Percentiles rank a stretch among this genome's conserved stretches.
Evolutionary conservation across 2,329 filamentous ascomycete species (phyloP).

Genomic region (Apiospora aurea): DNA sequence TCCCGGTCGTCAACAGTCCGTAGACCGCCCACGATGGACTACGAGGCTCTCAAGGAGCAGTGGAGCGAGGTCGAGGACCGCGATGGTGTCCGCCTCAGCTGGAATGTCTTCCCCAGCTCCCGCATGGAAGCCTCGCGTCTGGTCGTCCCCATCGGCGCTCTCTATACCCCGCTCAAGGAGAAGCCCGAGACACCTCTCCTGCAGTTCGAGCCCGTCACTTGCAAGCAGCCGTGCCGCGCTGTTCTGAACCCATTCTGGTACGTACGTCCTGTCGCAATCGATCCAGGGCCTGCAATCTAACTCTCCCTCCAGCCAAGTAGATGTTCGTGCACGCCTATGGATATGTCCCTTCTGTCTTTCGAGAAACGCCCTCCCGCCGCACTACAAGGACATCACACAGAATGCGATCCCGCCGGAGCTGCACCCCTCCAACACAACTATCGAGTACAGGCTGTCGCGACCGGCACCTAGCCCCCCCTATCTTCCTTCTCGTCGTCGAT

Average conservation of each 20-base stretch:
- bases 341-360: slow-evolving; percentile 90
- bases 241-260: slow-evolving; percentile 98
- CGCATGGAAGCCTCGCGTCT: slow-evolving; percentile 97
- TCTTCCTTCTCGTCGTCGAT: slow-evolving; percentile 88
- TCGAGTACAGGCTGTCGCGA: slow-evolving; percentile 82
- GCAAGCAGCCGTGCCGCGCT: slow-evolving; percentile 94
- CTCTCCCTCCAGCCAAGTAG: slow-evolving; percentile 69
- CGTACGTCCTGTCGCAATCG: slow-evolving; percentile 56
- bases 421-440: slow-evolving; percentile 84
- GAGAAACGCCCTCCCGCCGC: slow-evolving; percentile 80
- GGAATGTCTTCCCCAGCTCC: slow-evolving; percentile 98
- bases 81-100: slow-evolving; percentile 94
- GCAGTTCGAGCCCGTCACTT: slow-evolving; percentile 95
- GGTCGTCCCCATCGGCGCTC: slow-evolving; percentile 93
- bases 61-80: slow-evolving; percentile 97
- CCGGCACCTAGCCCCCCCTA: slow-evolving; percentile 86
- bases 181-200: slow-evolving; percentile 88
- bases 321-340: slow-evolving; percentile 84
- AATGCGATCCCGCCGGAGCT: slow-evolving; percentile 85
- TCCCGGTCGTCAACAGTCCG: slow-evolving; percentile 3
- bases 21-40: slow-evolving; percentile 71
- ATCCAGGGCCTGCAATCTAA: slow-evolving; percentile 25
- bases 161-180: slow-evolving; percentile 96
- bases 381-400: slow-evolving; percentile 89
- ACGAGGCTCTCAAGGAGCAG: slow-evolving; percentile 91